Base-by-base conservation (phyloP, 345 rosid genomes). In the Anacardium occidentale region DNA sequence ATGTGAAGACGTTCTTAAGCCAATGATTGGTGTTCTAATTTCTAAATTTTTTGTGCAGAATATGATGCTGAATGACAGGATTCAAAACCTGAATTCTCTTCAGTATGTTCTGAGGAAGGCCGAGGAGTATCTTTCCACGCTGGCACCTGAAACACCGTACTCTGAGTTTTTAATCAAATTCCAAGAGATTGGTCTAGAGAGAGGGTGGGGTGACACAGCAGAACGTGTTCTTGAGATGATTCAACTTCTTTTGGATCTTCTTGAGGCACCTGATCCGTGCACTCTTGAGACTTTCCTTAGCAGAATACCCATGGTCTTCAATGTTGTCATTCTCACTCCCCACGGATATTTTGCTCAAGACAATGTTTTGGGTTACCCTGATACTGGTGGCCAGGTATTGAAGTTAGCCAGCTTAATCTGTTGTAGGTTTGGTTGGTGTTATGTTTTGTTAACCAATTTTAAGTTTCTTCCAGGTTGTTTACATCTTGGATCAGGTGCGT, bases 321-420 rank as follows among this genome's bases (percentile, higher is more conserved):
- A 91, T 48, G 96, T 94, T 34, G 97, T 91, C 55, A 94, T 94
- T 74, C 89, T 94, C 78, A 80, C 97, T 63, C 98, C 98, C 14
- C 98, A 94, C 74, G 98, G 98, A 34, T 94, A 85, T 87, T 94
- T 94, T 51, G 98, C 97, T 55, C 98, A 91, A 72, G 97, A 91
- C 88, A 81, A 94, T 70, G 98, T 94, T 69, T 85, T 94, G 80
- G 98, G 98, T 8, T 94, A 90, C 82, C 98, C 98, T 11, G 98
- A 94, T 78, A 94, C 98, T 1, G 98, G 98, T 67, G 98, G 98
- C 76, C 98, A 94, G 93, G 98, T 91, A 51, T 37, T 37, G 42
- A 37, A 76, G 69, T 24, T 53, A 71, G 20, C 62, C 12, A 61
- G 66, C 74, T 51, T 55, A 37, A 25, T 44, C 42, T 22, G n/a